Conservation (phyloP, 257 asterid species). For the Gentiana dahurica region DNA sequence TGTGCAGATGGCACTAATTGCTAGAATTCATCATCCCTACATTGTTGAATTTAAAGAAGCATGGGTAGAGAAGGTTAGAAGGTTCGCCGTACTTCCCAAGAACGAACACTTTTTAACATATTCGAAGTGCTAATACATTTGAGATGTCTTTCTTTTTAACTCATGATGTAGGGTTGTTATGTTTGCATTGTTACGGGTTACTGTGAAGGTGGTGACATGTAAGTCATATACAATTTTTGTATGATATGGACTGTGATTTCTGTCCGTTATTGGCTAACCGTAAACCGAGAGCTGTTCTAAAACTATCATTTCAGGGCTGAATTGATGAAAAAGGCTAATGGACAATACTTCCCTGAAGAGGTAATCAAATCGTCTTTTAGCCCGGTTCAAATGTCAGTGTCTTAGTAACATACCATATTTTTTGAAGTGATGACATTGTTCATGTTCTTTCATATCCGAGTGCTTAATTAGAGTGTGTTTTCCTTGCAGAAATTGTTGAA, state of each 20-base stretch:
- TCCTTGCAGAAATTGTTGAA: constrained; percentile 65
- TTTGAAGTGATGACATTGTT: no score
- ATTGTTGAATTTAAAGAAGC: constrained; percentile 97
- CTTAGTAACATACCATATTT: no score
- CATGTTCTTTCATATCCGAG: not conserved
- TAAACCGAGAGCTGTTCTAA: not conserved
- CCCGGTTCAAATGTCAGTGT: no score
- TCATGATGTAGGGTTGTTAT: constrained; percentile 73
- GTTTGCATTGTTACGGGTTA: constrained; percentile 97
- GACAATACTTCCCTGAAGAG: constrained; percentile 94
- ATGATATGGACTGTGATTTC: not conserved
- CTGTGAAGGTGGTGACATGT: constrained; percentile 99
- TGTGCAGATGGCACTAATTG: constrained; percentile 90
- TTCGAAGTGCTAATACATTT: not conserved
- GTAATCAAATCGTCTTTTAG: constrained; percentile 20
- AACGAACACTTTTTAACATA: not conserved
- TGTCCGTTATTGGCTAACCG: not conserved
- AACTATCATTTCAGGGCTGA: constrained; percentile 58
- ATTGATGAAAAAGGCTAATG: constrained; percentile 80
- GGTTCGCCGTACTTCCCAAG: not conserved
- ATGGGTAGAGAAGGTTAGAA: constrained; percentile 96
- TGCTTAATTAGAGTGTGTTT: constrained; percentile 12
- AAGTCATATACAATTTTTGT: constrained; percentile 14
- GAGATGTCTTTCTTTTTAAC: not conserved
- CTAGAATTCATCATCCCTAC: constrained; percentile 83